Conservation (phyloP, 495 filamentous ascomycete genomes). For the Neurospora cerealis region DNA sequence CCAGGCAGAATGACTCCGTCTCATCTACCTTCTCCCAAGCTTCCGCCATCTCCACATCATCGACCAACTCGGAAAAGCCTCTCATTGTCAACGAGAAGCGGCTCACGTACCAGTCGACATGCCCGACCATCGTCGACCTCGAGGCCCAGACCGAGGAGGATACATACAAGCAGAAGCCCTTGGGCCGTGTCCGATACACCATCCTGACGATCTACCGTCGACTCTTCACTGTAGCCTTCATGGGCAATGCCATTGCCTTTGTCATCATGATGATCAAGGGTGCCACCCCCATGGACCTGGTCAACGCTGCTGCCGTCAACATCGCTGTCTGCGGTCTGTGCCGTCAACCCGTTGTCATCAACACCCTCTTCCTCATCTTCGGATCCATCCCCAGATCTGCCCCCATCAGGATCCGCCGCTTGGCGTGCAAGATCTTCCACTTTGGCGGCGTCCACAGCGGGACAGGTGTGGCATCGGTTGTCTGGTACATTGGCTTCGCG, state of each 20-base stretch:
- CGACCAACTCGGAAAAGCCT: not conserved
- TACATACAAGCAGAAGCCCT: conserved; percentile 12
- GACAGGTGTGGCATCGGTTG: conserved; percentile 52
- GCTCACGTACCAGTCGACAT: not conserved
- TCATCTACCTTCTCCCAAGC: not conserved
- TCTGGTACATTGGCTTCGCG: conserved; percentile 56
- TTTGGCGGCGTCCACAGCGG: conserved; percentile 70
- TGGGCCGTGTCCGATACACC: conserved; percentile 20
- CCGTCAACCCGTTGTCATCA: conserved; percentile 65
- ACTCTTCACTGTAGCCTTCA: conserved; percentile 21
- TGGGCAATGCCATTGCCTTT: conserved; percentile 23
- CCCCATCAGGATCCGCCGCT: conserved; percentile 53
- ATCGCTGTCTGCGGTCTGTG: conserved; percentile 44
- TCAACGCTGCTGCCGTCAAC: conserved; percentile 35
- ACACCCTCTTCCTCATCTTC: conserved; percentile 53
- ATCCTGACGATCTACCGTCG: conserved; percentile 23
- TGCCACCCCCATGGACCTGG: conserved; percentile 14
- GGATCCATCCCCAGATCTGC: conserved; percentile 46
- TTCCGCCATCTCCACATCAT: not conserved
- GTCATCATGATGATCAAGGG: conserved; percentile 17
- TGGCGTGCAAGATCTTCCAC: conserved; percentile 63
- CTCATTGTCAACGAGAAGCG: conserved; percentile 4
- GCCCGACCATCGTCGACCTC: conserved; percentile 7
- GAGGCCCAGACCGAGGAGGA: conserved; percentile 9
- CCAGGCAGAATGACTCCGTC: not conserved